Base-by-base conservation (phyloP, 2,329 filamentous ascomycete species). In the Aspergillus sp. region DNA sequence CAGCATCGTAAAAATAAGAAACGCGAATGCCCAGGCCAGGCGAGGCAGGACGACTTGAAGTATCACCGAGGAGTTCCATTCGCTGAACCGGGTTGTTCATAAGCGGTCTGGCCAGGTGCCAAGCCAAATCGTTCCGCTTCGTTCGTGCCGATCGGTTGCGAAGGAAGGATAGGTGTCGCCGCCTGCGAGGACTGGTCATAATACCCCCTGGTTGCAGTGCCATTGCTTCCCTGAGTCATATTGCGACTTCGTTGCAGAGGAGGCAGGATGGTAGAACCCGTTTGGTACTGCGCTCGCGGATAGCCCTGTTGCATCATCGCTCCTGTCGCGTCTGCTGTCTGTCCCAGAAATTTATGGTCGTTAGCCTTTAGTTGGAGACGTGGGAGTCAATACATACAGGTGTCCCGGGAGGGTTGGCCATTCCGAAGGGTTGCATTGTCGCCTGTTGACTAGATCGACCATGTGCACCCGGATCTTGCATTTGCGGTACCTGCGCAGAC, bases 251-350 rank as follows among this genome's bases (percentile, higher is more conserved):
- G 65, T 53, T 69, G 68, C 50, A 72, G 55, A 51, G 69, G 69
- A 55, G 69, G 69, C 47, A 72, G 64, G 47, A 65, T 66, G 14
- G 67, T 65, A 51, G 67, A 68, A 48, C 59, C 63, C 33, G 62
- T 56, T 51, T 67, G 63, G 47, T 70, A 71, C 53, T 65, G 66
- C 32, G 66, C 53, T 52, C 67, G 66, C 51, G 64, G 58, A 56
- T 71, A 72, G 41, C 62, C 64, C 56, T 71, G 68, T 35, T 66
- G 59, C 64, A 70, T 69, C 63, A 71, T 68, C 46, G 64, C 61
- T 60, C 61, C 67, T 52, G 66, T 67, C 51, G 68, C 64, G 61
- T 71, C 70, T 47, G 66, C 60, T 58, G 65, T 67, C 68, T 71
- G 56, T 56, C 55, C 55, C 62, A 60, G 54, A 50, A 58, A 53